Conservation (phyloP, 2,329 filamentous ascomycete genomes). For the Curvularia sp. region DNA sequence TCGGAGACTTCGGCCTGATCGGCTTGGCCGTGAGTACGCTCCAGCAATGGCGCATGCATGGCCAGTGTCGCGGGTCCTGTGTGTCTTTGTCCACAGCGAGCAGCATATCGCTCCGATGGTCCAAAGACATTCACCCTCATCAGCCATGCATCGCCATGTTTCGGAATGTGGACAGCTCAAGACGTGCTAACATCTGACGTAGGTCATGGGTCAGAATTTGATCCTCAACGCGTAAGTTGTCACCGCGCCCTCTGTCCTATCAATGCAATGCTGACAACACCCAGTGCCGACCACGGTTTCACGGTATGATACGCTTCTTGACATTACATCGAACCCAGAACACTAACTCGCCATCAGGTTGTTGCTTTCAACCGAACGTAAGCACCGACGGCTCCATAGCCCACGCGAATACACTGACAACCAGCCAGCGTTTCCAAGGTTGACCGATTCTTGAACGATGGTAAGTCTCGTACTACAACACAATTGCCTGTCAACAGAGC, state of each 20-base stretch:
- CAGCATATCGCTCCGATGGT: too few species aligned
- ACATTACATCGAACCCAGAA: constrained; percentile 8
- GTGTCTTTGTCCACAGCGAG: too few species aligned
- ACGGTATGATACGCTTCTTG: constrained; percentile 61
- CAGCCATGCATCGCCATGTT: neutral
- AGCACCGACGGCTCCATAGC: constrained; percentile 11
- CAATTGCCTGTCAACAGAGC: constrained; percentile 2
- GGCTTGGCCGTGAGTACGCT: constrained; percentile 55
- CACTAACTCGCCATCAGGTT: constrained; percentile 54
- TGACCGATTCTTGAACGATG: constrained; percentile 86
- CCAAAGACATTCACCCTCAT: too few species aligned
- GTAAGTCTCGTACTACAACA: constrained; percentile 26
- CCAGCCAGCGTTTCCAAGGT: constrained; percentile 79
- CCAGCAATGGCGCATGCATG: neutral
- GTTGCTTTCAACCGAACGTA: constrained; percentile 96
- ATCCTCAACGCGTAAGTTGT: constrained; percentile 60
- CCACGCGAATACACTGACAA: constrained; percentile 30
- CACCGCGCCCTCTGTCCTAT: constrained; percentile 15
- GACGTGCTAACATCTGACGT: constrained; percentile 28
- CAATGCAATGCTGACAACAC: constrained; percentile 38
- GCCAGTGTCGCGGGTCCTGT: too few species aligned
- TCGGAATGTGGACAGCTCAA: neutral
- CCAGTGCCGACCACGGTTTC: constrained; percentile 70
- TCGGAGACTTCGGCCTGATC: constrained; percentile 62
- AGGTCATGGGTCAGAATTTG: constrained; percentile 62